Base-by-base conservation (phyloP, 106 monocot genomes). In the Gastrodia elata region DNA sequence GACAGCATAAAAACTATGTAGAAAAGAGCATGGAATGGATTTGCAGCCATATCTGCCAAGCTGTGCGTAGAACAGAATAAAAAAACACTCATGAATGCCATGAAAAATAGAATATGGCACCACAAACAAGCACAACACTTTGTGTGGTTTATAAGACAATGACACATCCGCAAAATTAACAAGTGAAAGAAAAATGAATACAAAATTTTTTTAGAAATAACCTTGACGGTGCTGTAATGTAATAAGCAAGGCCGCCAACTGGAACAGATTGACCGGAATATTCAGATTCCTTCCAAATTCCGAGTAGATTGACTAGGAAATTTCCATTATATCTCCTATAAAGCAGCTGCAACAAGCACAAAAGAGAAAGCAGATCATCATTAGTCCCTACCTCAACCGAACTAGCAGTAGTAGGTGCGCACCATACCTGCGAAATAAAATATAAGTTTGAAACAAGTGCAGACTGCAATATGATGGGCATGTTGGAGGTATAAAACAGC, bases 1-100 rank as follows among this genome's bases (percentile, higher is more conserved):
- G 80, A 72, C 5, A 89, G 83, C 89, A 89, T 89, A 74, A 89
- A 89, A 24, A 81, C 77, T 55, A 89, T 79, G 43, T 88, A 89
- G 76, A 89, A 89, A 74, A 89, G 83, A 58, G 89, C 89, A 75
- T 89, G 89, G 78, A 85, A 89, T 34, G 89, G 89, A 81, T 83
- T 85, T 30, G 83, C 83, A 22, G 78, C 79, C 83, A 83, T 75
- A 68, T 83, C 78, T 55, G 83, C 83, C 75, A 83, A 79, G 67
- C 83, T 83, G 78, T 65, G 74, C 22, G 14, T 3, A 64, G 30
- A 11, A 30, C 32, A 8, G 14, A 61, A 32, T 32, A 61, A 61
- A 52, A 61, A 32, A 11, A 32, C 61, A n/a, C 32, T 10, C 30
- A 32, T 61, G 3, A 61, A 28, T 61, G 30, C 10, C 61, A 30